Conservation (phyloP, 177 flowering plant genomes). For the Vitis hybrid region DNA sequence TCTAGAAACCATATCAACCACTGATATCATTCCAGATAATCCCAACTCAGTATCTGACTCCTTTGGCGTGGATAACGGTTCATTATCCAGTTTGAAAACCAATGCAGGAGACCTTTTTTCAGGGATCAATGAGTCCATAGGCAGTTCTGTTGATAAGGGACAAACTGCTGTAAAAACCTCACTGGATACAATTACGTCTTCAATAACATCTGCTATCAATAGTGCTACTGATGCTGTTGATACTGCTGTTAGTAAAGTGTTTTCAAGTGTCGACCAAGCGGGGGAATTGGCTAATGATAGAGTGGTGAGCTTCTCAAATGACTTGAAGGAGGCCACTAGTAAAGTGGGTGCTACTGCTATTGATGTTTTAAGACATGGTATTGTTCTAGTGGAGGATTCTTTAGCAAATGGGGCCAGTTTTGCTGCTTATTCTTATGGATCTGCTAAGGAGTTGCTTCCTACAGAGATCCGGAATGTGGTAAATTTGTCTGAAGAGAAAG, state of each 20-base stretch:
- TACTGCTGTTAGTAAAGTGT: slow-evolving; percentile 30
- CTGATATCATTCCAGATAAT: slow-evolving; percentile 24
- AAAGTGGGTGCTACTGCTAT: slow-evolving; percentile 44
- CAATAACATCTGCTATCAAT: slow-evolving; percentile 29
- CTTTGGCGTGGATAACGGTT: slow-evolving; percentile 26
- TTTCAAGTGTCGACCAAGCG: slow-evolving; percentile 43
- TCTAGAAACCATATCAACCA: slow-evolving; percentile 26
- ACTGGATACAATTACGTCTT: slow-evolving; percentile 46
- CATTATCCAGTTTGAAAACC: slow-evolving; percentile 34
- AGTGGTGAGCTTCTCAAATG: slow-evolving; percentile 47
- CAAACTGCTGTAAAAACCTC: slow-evolving; percentile 39
- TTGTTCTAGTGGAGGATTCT: slow-evolving; percentile 56
- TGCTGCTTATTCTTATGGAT: slow-evolving; percentile 54
- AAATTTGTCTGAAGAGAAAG: slow-evolving; percentile 52
- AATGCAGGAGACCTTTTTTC: slow-evolving; percentile 31
- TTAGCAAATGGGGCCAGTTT: slow-evolving; percentile 45
- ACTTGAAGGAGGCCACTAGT: slow-evolving; percentile 44
- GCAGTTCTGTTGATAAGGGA: slow-evolving; percentile 41
- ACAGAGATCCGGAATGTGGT: slow-evolving; percentile 51
- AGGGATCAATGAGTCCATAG: slow-evolving; percentile 39
- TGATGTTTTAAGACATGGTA: slow-evolving; percentile 50
- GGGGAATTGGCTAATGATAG: slow-evolving; percentile 43
- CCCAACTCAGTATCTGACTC: slow-evolving; percentile 30
- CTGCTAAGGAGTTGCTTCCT: slow-evolving; percentile 70
- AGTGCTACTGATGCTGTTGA: slow-evolving; percentile 47